Evolutionary conservation across 306 rosid genomes (phyloP).

Genomic region (Quercus suber): DNA sequence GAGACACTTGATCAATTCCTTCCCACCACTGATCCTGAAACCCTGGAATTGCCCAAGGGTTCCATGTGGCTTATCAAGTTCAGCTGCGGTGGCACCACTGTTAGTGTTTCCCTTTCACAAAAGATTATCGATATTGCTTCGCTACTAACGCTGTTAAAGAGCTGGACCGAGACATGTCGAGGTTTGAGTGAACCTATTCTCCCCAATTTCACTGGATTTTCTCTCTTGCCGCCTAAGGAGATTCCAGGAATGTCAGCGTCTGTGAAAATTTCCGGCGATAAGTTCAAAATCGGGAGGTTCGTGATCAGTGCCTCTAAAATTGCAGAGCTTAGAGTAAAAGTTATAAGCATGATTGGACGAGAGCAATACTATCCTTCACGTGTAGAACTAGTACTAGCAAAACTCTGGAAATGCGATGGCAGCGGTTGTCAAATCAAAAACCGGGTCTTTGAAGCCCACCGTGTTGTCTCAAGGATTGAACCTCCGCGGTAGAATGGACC

Average conservation of each 20-base stretch:
- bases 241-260: conserved; percentile 30
- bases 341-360: not conserved
- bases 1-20: conserved; percentile 24
- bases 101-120: conserved; percentile 31
- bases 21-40: conserved; percentile 21
- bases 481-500: conserved; percentile 38
- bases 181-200: not conserved
- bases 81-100: conserved; percentile 36
- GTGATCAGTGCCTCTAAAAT: conserved; percentile 23
- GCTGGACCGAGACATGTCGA: conserved; percentile 20
- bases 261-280: not conserved
- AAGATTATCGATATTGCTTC: conserved; percentile 26
- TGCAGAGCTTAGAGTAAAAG: conserved; percentile 22
- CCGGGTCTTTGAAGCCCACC: conserved; percentile 24
- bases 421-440: not conserved
- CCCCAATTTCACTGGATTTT: conserved; percentile 19
- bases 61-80: conserved; percentile 30
- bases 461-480: conserved; percentile 42
- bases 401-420: conserved; percentile 36
- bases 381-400: conserved; percentile 37
- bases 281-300: conserved; percentile 30
- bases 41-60: conserved; percentile 4
- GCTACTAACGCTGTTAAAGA: conserved; percentile 9
- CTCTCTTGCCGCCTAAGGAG: conserved; percentile 39
- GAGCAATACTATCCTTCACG: conserved; percentile 26